Percentiles rank a stretch among this genome's conserved stretches.
phyloP scores from a whole-genome alignment of 1,139 yeast genomes.

The Chernovozyma sophiae-reginae region DNA sequence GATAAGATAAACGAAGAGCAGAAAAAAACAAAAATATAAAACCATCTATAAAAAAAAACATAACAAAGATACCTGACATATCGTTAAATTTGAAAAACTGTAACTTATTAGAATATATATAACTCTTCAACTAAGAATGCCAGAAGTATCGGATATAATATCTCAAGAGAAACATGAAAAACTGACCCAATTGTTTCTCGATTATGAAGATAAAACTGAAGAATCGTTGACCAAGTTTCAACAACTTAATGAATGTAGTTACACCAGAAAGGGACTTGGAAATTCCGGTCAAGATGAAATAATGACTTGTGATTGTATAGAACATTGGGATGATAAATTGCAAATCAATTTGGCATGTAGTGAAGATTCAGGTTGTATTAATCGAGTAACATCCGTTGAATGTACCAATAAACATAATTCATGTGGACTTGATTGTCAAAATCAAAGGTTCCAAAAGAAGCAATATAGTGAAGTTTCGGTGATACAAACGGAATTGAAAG shows the following conservation, averaged over 20 bases:
- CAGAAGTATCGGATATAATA: not conserved
- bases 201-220: conserved; percentile 57
- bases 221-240: conserved; percentile 64
- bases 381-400: conserved; percentile 86
- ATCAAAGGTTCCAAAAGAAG: conserved; percentile 78
- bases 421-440: conserved; percentile 79
- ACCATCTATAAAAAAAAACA: too few relatives aligned
- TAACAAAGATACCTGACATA: too few relatives aligned
- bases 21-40: too few relatives aligned
- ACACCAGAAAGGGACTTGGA: conserved; percentile 58
- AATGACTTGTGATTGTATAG: conserved; percentile 88
- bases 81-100: too few relatives aligned
- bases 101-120: not conserved
- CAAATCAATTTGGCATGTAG: conserved; percentile 69
- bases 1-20: too few relatives aligned
- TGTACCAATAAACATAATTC: conserved; percentile 70
- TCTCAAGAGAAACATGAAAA: not conserved
- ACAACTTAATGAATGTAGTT: conserved; percentile 55
- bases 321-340: conserved; percentile 35
- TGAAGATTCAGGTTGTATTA: conserved; percentile 84
- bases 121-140: not conserved
- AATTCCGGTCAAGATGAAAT: conserved; percentile 63
- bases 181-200: conserved; percentile 34
- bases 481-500: conserved; percentile 77
- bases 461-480: conserved; percentile 74